Percentiles rank a stretch among this genome's conserved stretches.
Evolutionary conservation across 225 moss, liverwort and hornwort genomes (phyloP).

Genomic region (Takakia lepidozioides): DNA sequence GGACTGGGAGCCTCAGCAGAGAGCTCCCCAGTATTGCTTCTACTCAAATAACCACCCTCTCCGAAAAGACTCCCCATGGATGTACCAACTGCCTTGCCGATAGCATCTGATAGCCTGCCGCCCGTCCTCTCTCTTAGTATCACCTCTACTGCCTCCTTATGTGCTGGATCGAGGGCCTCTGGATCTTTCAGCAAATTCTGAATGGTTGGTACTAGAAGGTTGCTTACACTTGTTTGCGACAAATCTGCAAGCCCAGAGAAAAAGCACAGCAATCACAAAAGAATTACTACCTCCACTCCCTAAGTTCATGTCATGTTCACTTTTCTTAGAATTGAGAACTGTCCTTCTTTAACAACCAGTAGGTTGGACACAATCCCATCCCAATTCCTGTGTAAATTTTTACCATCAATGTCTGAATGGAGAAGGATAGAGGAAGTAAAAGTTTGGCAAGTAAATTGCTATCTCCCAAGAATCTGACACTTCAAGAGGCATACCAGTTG

Average conservation of each 20-base stretch:
- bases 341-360: too few species aligned
- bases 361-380: too few species aligned
- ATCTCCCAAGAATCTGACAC: too few species aligned
- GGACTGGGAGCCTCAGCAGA: conserved; percentile 38
- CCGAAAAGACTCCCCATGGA: conserved; percentile 98
- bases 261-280: too few species aligned
- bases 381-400: too few species aligned
- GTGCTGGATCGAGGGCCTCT: conserved; percentile 94
- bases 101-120: conserved; percentile 63
- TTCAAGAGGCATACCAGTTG: conserved; percentile 47
- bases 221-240: conserved; percentile 67
- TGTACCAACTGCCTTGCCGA: conserved; percentile 76
- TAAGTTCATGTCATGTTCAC: too few species aligned
- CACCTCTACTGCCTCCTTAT: conserved; percentile 93
- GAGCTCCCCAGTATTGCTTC: conserved; percentile 36
- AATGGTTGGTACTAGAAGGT: conserved; percentile 83
- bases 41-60: conserved; percentile 79
- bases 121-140: conserved; percentile 88
- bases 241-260: conserved; percentile 41
- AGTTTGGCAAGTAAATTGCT: too few species aligned
- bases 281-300: too few species aligned
- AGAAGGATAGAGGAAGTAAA: too few species aligned
- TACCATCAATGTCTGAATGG: too few species aligned
- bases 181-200: conserved; percentile 87
- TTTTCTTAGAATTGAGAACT: too few species aligned